These are phyloP conservation scores for Amyloporia xantha DNA, from an alignment of 768 basidiomycete genomes.

Conservation along the genomic window DNA sequence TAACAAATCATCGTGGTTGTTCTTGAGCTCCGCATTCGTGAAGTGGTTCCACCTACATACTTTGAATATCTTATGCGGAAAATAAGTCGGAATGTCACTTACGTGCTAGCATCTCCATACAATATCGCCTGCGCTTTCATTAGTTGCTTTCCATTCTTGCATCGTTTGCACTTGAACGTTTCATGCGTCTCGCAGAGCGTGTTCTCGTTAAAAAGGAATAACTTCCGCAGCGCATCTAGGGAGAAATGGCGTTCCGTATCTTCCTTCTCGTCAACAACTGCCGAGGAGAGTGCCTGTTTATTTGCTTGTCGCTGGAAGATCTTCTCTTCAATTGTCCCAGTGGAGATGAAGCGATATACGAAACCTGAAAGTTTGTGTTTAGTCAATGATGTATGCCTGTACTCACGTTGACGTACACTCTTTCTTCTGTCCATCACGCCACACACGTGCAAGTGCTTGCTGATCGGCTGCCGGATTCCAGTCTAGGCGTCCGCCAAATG, in stretches of 20 bases:
- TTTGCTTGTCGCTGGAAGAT: slow-evolving; percentile 96
- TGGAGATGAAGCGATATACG: slow-evolving; percentile 96
- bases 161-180: slow-evolving; percentile 94
- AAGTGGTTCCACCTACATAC: slow-evolving; percentile 90
- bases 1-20: slow-evolving; percentile 92
- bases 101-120: slow-evolving; percentile 98
- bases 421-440: slow-evolving; percentile 99
- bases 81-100: slow-evolving; percentile 26
- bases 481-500: slow-evolving; percentile 58
- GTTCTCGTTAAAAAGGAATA: slow-evolving; percentile 86
- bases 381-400: not conserved
- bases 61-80: not conserved
- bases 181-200: slow-evolving; percentile 94
- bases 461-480: slow-evolving; percentile 99
- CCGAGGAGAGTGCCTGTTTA: slow-evolving; percentile 94
- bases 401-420: slow-evolving; percentile 76
- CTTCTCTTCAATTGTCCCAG: slow-evolving; percentile 97
- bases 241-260: slow-evolving; percentile 95
- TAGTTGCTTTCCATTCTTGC: slow-evolving; percentile 77
- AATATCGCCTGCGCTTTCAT: slow-evolving; percentile 80
- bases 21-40: slow-evolving; percentile 78
- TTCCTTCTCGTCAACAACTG: slow-evolving; percentile 97
- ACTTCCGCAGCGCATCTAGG: slow-evolving; percentile 75
- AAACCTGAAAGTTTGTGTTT: slow-evolving; percentile 54
- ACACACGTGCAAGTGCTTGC: slow-evolving; percentile 95